Evolutionary conservation across 148 eudicot genomes (phyloP).

Genomic region (Rhododendron ovatum): DNA sequence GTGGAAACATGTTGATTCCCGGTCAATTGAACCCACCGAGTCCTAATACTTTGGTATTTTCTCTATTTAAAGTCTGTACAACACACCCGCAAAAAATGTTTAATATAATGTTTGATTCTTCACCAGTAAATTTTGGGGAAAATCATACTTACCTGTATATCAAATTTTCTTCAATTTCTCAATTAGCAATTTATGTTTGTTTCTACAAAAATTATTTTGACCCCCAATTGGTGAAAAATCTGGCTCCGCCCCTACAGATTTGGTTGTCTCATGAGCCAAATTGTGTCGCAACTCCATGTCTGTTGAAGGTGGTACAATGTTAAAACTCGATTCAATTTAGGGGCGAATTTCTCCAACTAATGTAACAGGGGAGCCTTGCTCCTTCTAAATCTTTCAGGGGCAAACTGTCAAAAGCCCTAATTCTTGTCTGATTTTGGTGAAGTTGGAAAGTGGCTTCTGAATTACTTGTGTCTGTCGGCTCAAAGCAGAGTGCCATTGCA

Average conservation of each 20-base stretch:
- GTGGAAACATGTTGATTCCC: background rate
- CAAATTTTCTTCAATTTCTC: background rate
- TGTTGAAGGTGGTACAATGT: background rate
- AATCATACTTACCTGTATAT: background rate
- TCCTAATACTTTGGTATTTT: background rate
- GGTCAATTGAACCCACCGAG: background rate
- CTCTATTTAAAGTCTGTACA: background rate
- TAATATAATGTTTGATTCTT: background rate
- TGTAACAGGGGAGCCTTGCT: background rate
- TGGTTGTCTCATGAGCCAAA: background rate
- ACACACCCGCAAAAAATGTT: background rate
- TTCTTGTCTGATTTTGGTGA: background rate
- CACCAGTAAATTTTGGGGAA: background rate
- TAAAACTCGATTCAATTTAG: background rate
- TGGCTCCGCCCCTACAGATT: background rate
- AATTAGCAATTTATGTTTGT: background rate
- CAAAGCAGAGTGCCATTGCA: conserved; percentile 42
- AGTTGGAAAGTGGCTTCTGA: conserved; percentile 10
- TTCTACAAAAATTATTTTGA: background rate
- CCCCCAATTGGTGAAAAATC: background rate
- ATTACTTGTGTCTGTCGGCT: conserved; percentile 24
- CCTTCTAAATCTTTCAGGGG: background rate
- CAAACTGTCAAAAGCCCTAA: background rate
- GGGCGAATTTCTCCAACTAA: background rate
- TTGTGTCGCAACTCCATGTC: background rate